Percentiles rank a stretch among this genome's conserved stretches.
Evolutionary conservation across 495 filamentous ascomycete genomes (phyloP).

Genomic region (Daldinia bambusicola): DNA sequence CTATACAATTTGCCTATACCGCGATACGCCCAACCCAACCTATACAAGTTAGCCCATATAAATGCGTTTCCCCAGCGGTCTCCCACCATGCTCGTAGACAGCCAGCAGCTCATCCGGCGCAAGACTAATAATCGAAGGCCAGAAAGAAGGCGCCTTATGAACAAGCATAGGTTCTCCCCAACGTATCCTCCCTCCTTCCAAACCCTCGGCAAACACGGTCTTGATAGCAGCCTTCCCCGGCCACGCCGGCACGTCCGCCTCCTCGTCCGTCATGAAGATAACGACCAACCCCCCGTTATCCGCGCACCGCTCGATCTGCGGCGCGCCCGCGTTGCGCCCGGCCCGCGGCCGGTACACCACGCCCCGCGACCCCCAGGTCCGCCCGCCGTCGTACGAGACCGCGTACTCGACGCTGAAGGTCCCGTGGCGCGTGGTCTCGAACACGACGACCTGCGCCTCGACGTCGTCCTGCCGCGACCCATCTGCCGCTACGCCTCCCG

Average conservation of each 20-base stretch:
- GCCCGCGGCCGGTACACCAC: constrained; percentile 59
- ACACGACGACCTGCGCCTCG: constrained; percentile 63
- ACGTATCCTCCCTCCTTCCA: constrained; percentile 30
- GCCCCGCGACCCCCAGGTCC: constrained; percentile 63
- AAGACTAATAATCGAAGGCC: constrained; percentile 39
- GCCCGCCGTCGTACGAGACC: constrained; percentile 67
- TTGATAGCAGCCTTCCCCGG: constrained; percentile 47
- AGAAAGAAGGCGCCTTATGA: constrained; percentile 40
- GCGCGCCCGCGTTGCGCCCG: constrained; percentile 64
- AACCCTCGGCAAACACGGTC: constrained; percentile 40
- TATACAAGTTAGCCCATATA: constrained; percentile 3
- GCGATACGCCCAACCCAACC: neutral
- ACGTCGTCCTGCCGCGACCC: constrained; percentile 25
- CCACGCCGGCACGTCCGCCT: constrained; percentile 46
- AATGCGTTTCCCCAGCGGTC: constrained; percentile 40
- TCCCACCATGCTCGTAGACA: constrained; percentile 43
- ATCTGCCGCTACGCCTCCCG: constrained; percentile 40
- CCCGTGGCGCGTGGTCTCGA: constrained; percentile 64
- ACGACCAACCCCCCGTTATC: constrained; percentile 62
- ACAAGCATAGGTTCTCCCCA: constrained; percentile 38
- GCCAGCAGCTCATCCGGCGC: constrained; percentile 44
- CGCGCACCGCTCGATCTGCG: constrained; percentile 65
- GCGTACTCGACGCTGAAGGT: constrained; percentile 66
- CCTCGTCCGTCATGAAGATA: constrained; percentile 72
- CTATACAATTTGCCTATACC: neutral